Evolutionary conservation across 345 rosid species (phyloP), one percentile per base, ranked within the genome.

Genomic region (Arabidopsis suecica): DNA sequence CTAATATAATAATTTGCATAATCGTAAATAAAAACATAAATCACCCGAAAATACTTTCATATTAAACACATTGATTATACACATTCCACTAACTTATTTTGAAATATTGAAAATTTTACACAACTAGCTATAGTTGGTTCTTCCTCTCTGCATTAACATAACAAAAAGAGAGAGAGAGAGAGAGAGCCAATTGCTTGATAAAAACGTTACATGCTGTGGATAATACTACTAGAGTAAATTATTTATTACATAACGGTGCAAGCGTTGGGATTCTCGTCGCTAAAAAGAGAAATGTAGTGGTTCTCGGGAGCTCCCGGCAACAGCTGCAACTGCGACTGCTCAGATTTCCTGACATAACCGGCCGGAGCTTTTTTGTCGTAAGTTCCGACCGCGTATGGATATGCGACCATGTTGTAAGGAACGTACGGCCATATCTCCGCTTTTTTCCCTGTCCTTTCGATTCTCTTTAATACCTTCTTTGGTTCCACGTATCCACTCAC

Each of bases 341-440:
- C 81, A 1, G 80, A 77, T 30, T 78, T 80, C 51, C 82, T 83
- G 9, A 85, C 86, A 67, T 50, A 83, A 44, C 88, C 88, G 0
- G 84, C 37, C 20, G 88, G 88, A 10, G 86, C 88, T 66, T 72
- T 83, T 63, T 80, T 83, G 81, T 85, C 88, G 61, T 85, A 85
- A 12, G 79, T 80, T 23, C 83, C 84, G 28, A 78, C 69, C 1
- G 77, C 85, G 13, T 83, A 85, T 10, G 88, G 88, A 59, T 85
- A 80, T 7, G 85, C 78, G 14, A 85, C 88, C 63, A 80, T 20
- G 44, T 85, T 75, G 69, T 83, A 82, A 0, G 83, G 84, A 1
- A 85, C 80, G 32, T 85, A 85, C 2, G 88, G 88, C 88, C 88
- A 85, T 7, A 85, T 65, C 80, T 85, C 86, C 0, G 88, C 86